phyloP scores from a whole-genome alignment of 345 rosid genomes.

The Camelina neglecta region DNA sequence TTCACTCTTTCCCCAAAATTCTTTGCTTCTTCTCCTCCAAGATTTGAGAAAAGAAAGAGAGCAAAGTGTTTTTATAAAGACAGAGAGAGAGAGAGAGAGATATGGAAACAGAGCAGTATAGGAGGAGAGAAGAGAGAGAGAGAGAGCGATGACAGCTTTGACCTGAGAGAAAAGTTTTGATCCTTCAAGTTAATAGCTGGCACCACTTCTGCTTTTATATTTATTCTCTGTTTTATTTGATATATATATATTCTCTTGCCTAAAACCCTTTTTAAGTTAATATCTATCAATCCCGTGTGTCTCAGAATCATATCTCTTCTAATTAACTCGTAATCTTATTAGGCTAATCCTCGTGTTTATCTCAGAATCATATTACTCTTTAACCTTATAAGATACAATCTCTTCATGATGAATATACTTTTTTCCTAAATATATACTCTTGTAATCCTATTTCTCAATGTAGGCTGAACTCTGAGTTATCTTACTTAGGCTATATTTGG shows the following conservation, averaged over 20 bases:
- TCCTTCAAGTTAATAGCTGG: slow-evolving; percentile 58
- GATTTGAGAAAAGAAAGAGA: slow-evolving; percentile 42
- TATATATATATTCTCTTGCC: slow-evolving; percentile 21
- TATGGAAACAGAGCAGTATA: slow-evolving; percentile 7
- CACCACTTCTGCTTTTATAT: slow-evolving; percentile 37
- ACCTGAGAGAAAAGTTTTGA: slow-evolving; percentile 70
- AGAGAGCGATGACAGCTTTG: slow-evolving; percentile 70
- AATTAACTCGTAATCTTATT: slow-evolving; percentile 1
- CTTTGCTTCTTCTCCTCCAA: slow-evolving; percentile 43
- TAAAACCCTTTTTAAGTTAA: too few relatives aligned
- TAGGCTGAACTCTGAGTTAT: background rate
- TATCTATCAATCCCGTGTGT: background rate
- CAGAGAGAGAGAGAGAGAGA: slow-evolving; percentile 25
- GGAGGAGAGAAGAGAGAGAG: slow-evolving; percentile 12
- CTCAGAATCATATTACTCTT: slow-evolving; percentile 18
- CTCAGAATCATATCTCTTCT: slow-evolving; percentile 9
- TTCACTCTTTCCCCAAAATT: slow-evolving; percentile 30
- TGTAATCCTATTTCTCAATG: background rate
- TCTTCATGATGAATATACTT: background rate
- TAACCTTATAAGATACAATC: background rate
- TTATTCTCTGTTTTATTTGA: slow-evolving; percentile 56
- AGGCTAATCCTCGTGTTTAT: slow-evolving; percentile 3
- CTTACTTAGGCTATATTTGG: slow-evolving; percentile 1
- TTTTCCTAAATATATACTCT: background rate
- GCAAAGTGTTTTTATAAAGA: slow-evolving; percentile 44